Evolutionary conservation across 2,329 filamentous ascomycete species (phyloP), one percentile per base, ranked within the genome.

Genomic region (Fusarium nurragi): DNA sequence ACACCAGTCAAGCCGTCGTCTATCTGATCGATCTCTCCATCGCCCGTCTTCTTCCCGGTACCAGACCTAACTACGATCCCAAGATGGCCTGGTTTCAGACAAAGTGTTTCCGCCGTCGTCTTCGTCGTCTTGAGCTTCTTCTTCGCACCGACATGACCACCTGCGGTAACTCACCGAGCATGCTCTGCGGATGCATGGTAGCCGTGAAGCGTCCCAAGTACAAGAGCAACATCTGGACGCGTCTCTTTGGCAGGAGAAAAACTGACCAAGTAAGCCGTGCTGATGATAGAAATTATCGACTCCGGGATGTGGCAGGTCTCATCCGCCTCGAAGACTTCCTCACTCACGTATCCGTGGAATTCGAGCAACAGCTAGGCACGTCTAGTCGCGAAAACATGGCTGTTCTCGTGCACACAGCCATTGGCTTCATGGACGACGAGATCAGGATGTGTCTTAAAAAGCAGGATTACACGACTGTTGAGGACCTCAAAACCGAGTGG

Each of bases 251-350:
- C 9, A 26, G 11, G 11, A 25, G 18, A 0, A 22, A n/a, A 3
- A 16, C n/a, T 1, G 44, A 44, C 1, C 9, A 23, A 10, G n/a
- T 12, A 16, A 22, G 26, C 5, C 28, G 38, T 13, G 12, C 41
- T 5, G 53, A 49, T 1, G 46, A 65, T 2, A 38, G 30, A 3
- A 18, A 10, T 2, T 59, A 67, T 9, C 40, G 18, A 6, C 13
- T 60, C 5, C 54, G 60, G 2, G 66, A 67, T 26, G 10, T 69
- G n/a, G 66, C 64, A 6, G 21, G 54, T 4, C 48, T 69, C 3
- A 34, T 67, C 13, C 54, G 64, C 4, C 26, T 69, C 0, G 66
- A 65, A 11, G 66, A 69, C 21, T 67, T 44, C 19, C 37, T 68
- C 6, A 54, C 58, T 0, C 46, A 45, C n/a, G 43, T 64, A 13